Evolutionary conservation across 306 rosid species (phyloP), one percentile per base, ranked within the genome.

Genomic region (Rosa multiflora): DNA sequence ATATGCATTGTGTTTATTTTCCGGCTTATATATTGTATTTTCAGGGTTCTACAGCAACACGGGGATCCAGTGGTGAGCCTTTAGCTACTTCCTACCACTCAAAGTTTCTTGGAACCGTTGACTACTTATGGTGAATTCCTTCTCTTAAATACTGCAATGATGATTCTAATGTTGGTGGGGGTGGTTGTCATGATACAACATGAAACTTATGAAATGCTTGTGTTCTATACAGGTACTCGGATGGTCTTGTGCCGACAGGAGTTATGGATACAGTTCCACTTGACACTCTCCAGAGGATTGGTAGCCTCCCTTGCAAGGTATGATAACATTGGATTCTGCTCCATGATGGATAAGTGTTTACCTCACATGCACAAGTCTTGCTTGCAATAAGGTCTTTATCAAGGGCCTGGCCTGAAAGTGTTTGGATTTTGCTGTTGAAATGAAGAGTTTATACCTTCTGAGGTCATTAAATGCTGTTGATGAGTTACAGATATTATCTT

Each of bases 251-350:
- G 73, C 96, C 97, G 18, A 89, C 89, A 26, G 85, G 85, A 85
- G 94, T 92, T 83, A 80, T 94, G 52, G 98, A 94, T 76, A 92
- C 97, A 3, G 76, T 89, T 86, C 82, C 97, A 66, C 79, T 89
- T 35, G 87, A 88, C 26, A 73, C 84, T 80, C 97, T 94, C 21
- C 79, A 67, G 59, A 88, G 77, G 82, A 89, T 83, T 23, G 94
- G 97, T 32, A 90, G 98, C 74, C 93, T 94, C 55, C 98, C 98
- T 75, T 86, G 92, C 92, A 86, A 92, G 97, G 98, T 94, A 87
- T 64, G 78, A 56, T 59, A 43, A 72, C 77, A 72, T 52, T 9
- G 52, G 59, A 46, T 40, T 37, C 40, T 66, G 42, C 73, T 51
- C 39, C n/a, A n/a, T 35, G 42, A 14, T 64, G 44, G 9, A 29